Base-by-base conservation (phyloP, 306 rosid species). In the Corylus avellana region DNA sequence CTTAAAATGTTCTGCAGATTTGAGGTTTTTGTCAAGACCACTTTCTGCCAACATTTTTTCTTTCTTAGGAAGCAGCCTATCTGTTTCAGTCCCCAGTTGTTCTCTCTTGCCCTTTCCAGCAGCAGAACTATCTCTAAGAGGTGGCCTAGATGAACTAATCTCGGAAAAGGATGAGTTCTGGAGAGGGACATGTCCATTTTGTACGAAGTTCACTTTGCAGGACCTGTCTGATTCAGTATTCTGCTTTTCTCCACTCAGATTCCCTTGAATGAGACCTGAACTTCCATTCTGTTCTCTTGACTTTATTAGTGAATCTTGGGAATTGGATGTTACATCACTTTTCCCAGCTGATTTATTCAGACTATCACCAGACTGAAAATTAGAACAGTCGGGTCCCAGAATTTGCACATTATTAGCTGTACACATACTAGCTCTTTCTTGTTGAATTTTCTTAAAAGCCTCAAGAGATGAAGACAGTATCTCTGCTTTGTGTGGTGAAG, bases 401-500 rank as follows among this genome's bases (percentile, higher is more conserved):
- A 72, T 58, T 88, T 80, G 87, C 55, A 86, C 81, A 82, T 81
- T 79, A 82, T 68, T 86, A 62, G 84, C 74, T 29, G 83, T 87
- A 77, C 39, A 83, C 80, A 90, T 63, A 78, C 84, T 80, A 80
- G 90, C 89, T 80, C 98, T 90, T 82, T 95, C 98, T 84, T 89
- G 89, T 72, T 89, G 98, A 84, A 95, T 95, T 89, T 89, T 95
- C 83, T 91, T 95, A 83, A 95, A 95, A 35, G 98, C 97, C 86
- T 95, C 98, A 25, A 95, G 98, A 67, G 98, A 95, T 78, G 98
- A 95, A 44, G 97, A 93, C 37, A 95, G 90, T 81, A 95, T 95
- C 86, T 95, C 98, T 81, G 98, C 98, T 88, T 90, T 95, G 79
- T 95, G 98, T 13, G 98, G 89, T 67, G 98, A 91, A 75, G 97